Base-by-base conservation (phyloP, 2,329 filamentous ascomycete genomes). In the Aureobasidium sp. region DNA sequence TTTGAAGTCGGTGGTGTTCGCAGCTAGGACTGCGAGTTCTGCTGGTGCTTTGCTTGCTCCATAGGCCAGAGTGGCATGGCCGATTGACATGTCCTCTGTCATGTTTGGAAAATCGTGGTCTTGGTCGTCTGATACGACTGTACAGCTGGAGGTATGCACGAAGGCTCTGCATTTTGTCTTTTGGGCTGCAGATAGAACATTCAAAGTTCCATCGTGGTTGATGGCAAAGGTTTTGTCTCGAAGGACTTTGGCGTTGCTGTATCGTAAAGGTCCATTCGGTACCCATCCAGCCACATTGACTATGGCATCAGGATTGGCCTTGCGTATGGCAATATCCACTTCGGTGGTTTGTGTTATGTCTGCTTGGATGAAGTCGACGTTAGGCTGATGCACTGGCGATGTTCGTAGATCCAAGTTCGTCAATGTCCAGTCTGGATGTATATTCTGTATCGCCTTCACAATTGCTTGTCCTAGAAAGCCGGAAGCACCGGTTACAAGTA, bases 131-230 rank as follows among this genome's bases (percentile, higher is more conserved):
- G 89, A 88, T 66, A 96, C 80, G 65, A 96, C 88, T 64, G 91
- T 95, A 59, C 90, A 89, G 60, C 89, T 94, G 74, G 89, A 94
- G 20, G 93, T 97, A 76, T 93, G 96, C 51, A 97, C 90, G 66
- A 97, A 85, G 0, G 84, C 89, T 76, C 87, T 90, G 70, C 93
- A 91, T 65, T 83, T 82, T 1, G 57, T 42, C 67, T 83, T 79
- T 70, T 83, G 82, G 68, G 88, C 88, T 17, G 89, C 90, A 39
- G 87, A 84, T 61, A 97, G 79, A 53, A 97, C 83, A 67, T 88
- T 86, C 66, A 80, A 81, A 15, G 94, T 97, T 57, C 93, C 93
- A 57, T 91, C 87, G 58, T 96, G 87, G 74, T 97, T 99, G 72
- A 97, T 89, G 73, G 86, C 87, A 69, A 84, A 84, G 73, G 94